phyloP scores from a whole-genome alignment of 805 yeast genomes.

The Hanseniaspora thailandica region DNA sequence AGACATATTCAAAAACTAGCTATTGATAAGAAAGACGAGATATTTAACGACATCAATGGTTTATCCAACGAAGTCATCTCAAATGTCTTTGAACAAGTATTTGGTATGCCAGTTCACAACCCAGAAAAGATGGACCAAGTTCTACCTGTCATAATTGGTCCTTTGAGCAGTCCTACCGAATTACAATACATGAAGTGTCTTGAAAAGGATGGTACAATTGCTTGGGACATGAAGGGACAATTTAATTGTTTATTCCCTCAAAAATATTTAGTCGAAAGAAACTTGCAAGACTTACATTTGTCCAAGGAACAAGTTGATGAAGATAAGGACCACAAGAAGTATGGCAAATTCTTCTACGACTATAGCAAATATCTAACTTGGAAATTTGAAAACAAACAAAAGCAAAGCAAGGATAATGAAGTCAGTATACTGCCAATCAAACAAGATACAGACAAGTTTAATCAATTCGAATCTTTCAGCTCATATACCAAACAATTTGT shows the following conservation, averaged over 20 bases:
- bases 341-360: slow-evolving; percentile 51
- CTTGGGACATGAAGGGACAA: slow-evolving; percentile 75
- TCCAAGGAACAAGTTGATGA: slow-evolving; percentile 50
- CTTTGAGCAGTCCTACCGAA: slow-evolving; percentile 37
- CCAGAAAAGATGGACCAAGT: not conserved
- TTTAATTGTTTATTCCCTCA: slow-evolving; percentile 87
- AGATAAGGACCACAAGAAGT: slow-evolving; percentile 32
- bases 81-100: slow-evolving; percentile 10
- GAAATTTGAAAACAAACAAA: slow-evolving; percentile 32
- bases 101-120: slow-evolving; percentile 6
- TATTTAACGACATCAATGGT: slow-evolving; percentile 4
- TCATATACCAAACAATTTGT: slow-evolving; percentile 16
- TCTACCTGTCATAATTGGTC: slow-evolving; percentile 4
- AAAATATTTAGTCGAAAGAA: slow-evolving; percentile 29
- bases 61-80: slow-evolving; percentile 10
- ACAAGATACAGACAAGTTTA: slow-evolving; percentile 10
- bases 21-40: slow-evolving; percentile 10
- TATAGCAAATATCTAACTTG: slow-evolving; percentile 57
- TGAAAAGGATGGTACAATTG: slow-evolving; percentile 52
- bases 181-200: slow-evolving; percentile 52
- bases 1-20: slow-evolving; percentile 5
- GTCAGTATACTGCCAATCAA: slow-evolving; percentile 17
- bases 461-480: slow-evolving; percentile 9
- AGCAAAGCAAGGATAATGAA: slow-evolving; percentile 11
- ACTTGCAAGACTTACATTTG: slow-evolving; percentile 29